phyloP scores from a whole-genome alignment of 768 basidiomycete genomes.

The Clitopilus hobsonii region DNA sequence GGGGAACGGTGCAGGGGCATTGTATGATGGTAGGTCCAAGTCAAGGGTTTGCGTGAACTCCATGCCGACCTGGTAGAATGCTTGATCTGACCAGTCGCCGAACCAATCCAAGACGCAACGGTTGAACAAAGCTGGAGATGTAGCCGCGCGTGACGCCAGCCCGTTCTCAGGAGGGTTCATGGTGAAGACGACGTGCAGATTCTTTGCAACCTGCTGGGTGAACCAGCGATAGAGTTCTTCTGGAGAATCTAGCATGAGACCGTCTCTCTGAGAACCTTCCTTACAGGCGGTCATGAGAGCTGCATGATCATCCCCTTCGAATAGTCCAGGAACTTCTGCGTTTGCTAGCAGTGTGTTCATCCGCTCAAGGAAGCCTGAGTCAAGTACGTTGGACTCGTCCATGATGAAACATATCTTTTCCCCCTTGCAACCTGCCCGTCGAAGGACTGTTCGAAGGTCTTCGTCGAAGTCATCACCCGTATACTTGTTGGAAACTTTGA shows the following conservation, averaged over 20 bases:
- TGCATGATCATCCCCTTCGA: conserved; percentile 98
- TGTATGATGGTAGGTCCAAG: conserved; percentile 81
- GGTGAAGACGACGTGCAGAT: conserved; percentile 97
- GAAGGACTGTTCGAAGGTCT: conserved; percentile 90
- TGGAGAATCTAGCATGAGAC: conserved; percentile 95
- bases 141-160: conserved; percentile 91
- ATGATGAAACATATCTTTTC: conserved; percentile 99
- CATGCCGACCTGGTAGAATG: conserved; percentile 96
- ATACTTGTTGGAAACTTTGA: conserved; percentile 99
- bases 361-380: conserved; percentile 98
- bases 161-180: conserved; percentile 99
- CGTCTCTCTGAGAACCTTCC: conserved; percentile 98
- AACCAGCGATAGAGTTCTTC: conserved; percentile 99
- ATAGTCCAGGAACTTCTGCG: conserved; percentile 99
- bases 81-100: conserved; percentile 98
- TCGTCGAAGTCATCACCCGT: conserved; percentile 99
- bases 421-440: conserved; percentile 94
- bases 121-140: conserved; percentile 97
- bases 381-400: conserved; percentile 99
- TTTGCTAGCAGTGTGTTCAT: conserved; percentile 99
- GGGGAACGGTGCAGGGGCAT: conserved; percentile 80
- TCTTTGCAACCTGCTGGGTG: conserved; percentile 96
- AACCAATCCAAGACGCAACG: conserved; percentile 99
- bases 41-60: conserved; percentile 95
- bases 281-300: conserved; percentile 99